A percentile compares a stretch with the other conserved stretches of the same genome.
Evolutionary conservation across 371 early-diverging fungal species (phyloP).

Genomic region (Syncephalastrum racemosum): DNA sequence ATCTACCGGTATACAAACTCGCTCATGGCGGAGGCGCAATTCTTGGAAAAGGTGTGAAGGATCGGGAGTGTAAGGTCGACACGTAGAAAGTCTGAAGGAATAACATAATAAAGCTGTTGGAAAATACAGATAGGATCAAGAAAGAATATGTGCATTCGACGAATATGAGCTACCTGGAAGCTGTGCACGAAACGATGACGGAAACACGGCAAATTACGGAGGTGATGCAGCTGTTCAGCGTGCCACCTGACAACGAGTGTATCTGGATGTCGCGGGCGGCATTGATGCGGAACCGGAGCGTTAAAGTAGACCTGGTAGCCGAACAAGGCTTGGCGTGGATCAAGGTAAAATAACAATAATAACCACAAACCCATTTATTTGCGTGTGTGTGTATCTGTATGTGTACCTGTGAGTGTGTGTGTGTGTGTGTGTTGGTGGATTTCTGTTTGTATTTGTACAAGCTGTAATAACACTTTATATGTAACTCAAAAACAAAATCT

Average conservation of each 20-base stretch:
- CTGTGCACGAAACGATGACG: slow-evolving; percentile 40
- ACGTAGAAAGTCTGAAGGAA: slow-evolving; percentile 35
- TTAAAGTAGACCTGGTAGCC: slow-evolving; percentile 55
- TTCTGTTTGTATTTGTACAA: too few species aligned
- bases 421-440: too few species aligned
- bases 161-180: slow-evolving; percentile 44
- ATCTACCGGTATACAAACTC: slow-evolving; percentile 21
- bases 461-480: too few species aligned
- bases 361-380: too few species aligned
- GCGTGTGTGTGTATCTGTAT: too few species aligned
- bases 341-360: slow-evolving; percentile 15
- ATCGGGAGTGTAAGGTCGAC: slow-evolving; percentile 1
- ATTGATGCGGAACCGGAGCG: slow-evolving; percentile 24
- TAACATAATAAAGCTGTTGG: slow-evolving; percentile 26
- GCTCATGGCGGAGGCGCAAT: slow-evolving; percentile 16
- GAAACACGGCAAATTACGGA: slow-evolving; percentile 16
- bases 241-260: slow-evolving; percentile 18
- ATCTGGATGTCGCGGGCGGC: slow-evolving; percentile 31
- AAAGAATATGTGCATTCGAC: slow-evolving; percentile 43
- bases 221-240: slow-evolving; percentile 31
- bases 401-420: too few species aligned
- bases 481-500: too few species aligned
- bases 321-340: slow-evolving; percentile 54
- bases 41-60: slow-evolving; percentile 16
- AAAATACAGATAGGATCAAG: slow-evolving; percentile 28